Conservation (phyloP, 2,329 filamentous ascomycete species). For the Rachicladosporium sp. region DNA sequence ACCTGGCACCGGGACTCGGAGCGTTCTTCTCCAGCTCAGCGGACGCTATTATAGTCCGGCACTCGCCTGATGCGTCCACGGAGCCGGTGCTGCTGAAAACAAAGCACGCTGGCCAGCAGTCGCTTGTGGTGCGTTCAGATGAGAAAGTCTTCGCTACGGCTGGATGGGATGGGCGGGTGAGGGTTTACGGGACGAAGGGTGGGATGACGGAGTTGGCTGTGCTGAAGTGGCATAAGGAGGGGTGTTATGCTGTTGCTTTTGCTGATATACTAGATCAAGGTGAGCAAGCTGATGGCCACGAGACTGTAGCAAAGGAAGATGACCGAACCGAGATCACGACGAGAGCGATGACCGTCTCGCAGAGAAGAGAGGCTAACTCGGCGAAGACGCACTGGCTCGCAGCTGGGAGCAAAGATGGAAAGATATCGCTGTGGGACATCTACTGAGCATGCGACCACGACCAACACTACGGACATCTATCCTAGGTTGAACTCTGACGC, state of each 20-base stretch:
- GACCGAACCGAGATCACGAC: not conserved
- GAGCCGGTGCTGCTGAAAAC: slow-evolving; percentile 45
- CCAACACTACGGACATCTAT: slow-evolving; percentile 14
- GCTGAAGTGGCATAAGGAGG: slow-evolving; percentile 85
- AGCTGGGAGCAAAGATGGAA: slow-evolving; percentile 86
- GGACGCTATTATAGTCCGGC: slow-evolving; percentile 66
- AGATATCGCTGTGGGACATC: slow-evolving; percentile 90
- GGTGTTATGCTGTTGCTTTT: slow-evolving; percentile 73
- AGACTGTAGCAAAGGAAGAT: not conserved
- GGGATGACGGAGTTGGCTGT: slow-evolving; percentile 77
- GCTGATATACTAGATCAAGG: slow-evolving; percentile 27
- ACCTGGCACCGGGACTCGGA: slow-evolving; percentile 26
- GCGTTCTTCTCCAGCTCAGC: slow-evolving; percentile 72
- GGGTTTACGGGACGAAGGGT: slow-evolving; percentile 63
- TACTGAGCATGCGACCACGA: slow-evolving; percentile 38
- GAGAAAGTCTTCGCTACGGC: slow-evolving; percentile 76
- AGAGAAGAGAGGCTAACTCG: slow-evolving; percentile 39
- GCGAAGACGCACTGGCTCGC: slow-evolving; percentile 76
- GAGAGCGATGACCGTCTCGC: slow-evolving; percentile 17
- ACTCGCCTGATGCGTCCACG: slow-evolving; percentile 40
- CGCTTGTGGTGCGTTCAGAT: slow-evolving; percentile 63
- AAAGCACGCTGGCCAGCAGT: slow-evolving; percentile 83
- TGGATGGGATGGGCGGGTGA: slow-evolving; percentile 75
- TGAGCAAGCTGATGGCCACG: too few species aligned
- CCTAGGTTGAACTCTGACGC: slow-evolving; percentile 49